Evolutionary conservation across 2,329 filamentous ascomycete genomes (phyloP).

Genomic region (Cercospora sesami): DNA sequence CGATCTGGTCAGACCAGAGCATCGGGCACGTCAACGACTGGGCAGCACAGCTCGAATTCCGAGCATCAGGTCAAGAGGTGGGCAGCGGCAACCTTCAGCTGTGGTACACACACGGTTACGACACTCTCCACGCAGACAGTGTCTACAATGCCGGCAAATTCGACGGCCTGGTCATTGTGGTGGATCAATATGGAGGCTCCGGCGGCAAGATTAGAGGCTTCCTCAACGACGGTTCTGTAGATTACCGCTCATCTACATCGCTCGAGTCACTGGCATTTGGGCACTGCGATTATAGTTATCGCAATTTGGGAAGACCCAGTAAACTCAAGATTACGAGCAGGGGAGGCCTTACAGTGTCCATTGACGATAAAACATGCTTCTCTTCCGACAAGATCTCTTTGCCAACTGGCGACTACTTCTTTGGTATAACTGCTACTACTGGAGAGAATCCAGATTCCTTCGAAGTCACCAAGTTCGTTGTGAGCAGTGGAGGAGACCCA

Average conservation of each 20-base stretch:
- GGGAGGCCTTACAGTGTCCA: slow-evolving; percentile 69
- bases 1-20: slow-evolving; percentile 70
- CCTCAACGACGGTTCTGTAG: slow-evolving; percentile 82
- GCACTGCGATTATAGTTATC: slow-evolving; percentile 86
- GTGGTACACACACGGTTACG: slow-evolving; percentile 75
- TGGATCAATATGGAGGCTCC: slow-evolving; percentile 78
- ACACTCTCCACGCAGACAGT: slow-evolving; percentile 67
- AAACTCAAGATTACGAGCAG: slow-evolving; percentile 72
- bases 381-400: slow-evolving; percentile 74
- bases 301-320: slow-evolving; percentile 83
- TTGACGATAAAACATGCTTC: slow-evolving; percentile 83
- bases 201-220: slow-evolving; percentile 86
- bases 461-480: slow-evolving; percentile 83
- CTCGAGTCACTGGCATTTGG: slow-evolving; percentile 89
- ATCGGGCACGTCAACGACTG: slow-evolving; percentile 61
- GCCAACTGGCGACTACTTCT: slow-evolving; percentile 66
- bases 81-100: slow-evolving; percentile 88
- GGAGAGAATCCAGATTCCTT: slow-evolving; percentile 93
- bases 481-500: slow-evolving; percentile 54
- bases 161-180: slow-evolving; percentile 82
- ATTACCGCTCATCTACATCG: slow-evolving; percentile 73
- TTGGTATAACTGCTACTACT: slow-evolving; percentile 84
- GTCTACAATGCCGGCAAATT: slow-evolving; percentile 83
- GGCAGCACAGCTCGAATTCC: slow-evolving; percentile 82
- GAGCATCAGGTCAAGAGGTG: slow-evolving; percentile 79